phyloP scores from a whole-genome alignment of 2,329 filamentous ascomycete genomes.

The Proliferodiscus dingleyae region DNA sequence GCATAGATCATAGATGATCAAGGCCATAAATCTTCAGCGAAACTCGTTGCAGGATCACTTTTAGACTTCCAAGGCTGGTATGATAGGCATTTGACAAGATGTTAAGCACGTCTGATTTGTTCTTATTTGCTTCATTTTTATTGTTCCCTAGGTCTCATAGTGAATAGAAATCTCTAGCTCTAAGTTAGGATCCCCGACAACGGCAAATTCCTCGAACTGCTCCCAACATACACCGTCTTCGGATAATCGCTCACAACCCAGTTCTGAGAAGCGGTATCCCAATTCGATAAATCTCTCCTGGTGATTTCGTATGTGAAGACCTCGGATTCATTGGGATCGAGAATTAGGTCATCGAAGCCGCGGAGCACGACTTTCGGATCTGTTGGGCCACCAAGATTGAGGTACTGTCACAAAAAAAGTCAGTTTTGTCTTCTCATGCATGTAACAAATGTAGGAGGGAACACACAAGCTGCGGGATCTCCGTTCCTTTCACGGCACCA shows the following conservation, averaged over 20 bases:
- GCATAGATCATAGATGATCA: no score
- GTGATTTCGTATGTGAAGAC: conserved; percentile 68
- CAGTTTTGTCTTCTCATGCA: conserved; percentile 38
- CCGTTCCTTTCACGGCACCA: conserved; percentile 48
- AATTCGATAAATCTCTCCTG: conserved; percentile 80
- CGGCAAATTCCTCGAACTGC: conserved; percentile 24
- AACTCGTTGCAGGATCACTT: no score
- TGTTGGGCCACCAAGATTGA: conserved; percentile 72
- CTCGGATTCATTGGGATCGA: conserved; percentile 60
- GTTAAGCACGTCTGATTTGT: no score
- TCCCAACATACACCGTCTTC: conserved; percentile 30
- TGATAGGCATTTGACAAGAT: no score
- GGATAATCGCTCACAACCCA: conserved; percentile 54
- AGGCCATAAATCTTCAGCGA: no score
- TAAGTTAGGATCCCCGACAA: conserved; percentile 38
- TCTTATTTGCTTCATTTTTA: no score
- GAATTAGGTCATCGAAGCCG: conserved; percentile 72
- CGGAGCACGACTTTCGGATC: conserved; percentile 67
- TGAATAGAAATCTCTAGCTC: no score
- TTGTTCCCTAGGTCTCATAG: no score
- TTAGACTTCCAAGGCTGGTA: no score
- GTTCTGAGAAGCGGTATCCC: conserved; percentile 73
- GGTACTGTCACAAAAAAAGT: conserved; percentile 48
- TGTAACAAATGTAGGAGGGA: conserved; percentile 8
- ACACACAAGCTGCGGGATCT: conserved; percentile 49